These are phyloP conservation scores for Tylopilus plumbeoviolaceoides DNA, from an alignment of 768 basidiomycete genomes.

Conservation along the genomic window DNA sequence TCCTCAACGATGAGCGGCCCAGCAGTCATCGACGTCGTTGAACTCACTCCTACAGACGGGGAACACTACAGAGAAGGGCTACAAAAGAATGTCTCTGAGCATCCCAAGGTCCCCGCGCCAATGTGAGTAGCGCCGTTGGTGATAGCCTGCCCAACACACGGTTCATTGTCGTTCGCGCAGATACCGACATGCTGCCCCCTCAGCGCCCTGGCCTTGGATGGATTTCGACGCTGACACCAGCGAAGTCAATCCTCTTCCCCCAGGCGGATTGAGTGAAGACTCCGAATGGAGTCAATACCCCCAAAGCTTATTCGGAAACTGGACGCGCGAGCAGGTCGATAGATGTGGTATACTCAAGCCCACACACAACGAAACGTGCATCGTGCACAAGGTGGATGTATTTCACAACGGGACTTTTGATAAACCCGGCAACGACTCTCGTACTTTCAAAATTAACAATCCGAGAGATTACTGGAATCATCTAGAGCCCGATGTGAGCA, in stretches of 20 bases:
- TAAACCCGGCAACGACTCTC: background rate
- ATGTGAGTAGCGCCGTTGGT: slow-evolving; percentile 14
- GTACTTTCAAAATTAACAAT: slow-evolving; percentile 7
- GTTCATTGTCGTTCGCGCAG: slow-evolving; percentile 10
- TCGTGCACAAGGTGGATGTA: slow-evolving; percentile 26
- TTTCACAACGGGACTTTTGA: slow-evolving; percentile 16
- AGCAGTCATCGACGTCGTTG: slow-evolving; percentile 5
- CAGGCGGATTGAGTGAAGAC: slow-evolving; percentile 2
- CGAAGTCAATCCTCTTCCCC: slow-evolving; percentile 15
- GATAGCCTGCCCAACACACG: background rate
- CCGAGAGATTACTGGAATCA: slow-evolving; percentile 32
- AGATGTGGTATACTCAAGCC: slow-evolving; percentile 27
- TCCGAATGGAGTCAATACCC: slow-evolving; percentile 29
- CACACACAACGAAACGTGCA: slow-evolving; percentile 5
- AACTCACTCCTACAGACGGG: background rate
- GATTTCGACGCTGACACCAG: slow-evolving; percentile 31
- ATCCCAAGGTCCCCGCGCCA: slow-evolving; percentile 24
- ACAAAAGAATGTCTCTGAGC: slow-evolving; percentile 9
- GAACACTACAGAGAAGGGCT: slow-evolving; percentile 7
- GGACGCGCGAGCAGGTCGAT: slow-evolving; percentile 31
- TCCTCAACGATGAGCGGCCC: slow-evolving; percentile 11
- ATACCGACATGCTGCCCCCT: slow-evolving; percentile 38
- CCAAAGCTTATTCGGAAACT: slow-evolving; percentile 32
- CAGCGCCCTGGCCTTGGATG: slow-evolving; percentile 42
- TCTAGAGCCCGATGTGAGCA: slow-evolving; percentile 32